Evolutionary conservation across 2,329 filamentous ascomycete species (phyloP).

Genomic region (Coniochaeta prunicola): DNA sequence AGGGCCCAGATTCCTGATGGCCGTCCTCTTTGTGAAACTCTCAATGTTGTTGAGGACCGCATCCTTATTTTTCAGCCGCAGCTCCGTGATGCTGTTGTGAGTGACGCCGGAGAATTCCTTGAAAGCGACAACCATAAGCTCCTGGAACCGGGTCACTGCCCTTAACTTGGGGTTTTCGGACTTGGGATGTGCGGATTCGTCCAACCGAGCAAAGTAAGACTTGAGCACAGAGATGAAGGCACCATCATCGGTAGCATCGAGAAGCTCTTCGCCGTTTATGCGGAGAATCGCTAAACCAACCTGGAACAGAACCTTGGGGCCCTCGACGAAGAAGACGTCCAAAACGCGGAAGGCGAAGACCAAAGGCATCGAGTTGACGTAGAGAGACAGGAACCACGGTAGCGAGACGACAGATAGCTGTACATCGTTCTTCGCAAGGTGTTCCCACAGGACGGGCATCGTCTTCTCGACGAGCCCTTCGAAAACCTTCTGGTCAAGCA

Average conservation of each 20-base stretch:
- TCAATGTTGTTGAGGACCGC: conserved; percentile 93
- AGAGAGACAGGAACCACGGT: conserved; percentile 95
- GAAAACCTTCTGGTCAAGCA: conserved; percentile 95
- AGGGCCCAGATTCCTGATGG: conserved; percentile 88
- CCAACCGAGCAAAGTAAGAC: conserved; percentile 84
- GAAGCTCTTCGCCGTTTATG: conserved; percentile 91
- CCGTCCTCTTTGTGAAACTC: conserved; percentile 93
- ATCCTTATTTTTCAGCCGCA: conserved; percentile 88
- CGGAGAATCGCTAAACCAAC: conserved; percentile 93
- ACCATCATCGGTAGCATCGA: conserved; percentile 90
- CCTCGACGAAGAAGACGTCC: conserved; percentile 97
- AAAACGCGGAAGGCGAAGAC: conserved; percentile 95
- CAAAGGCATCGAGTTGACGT: conserved; percentile 98
- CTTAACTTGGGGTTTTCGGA: conserved; percentile 92
- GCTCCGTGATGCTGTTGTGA: conserved; percentile 82
- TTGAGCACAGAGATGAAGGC: conserved; percentile 96
- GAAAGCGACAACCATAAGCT: conserved; percentile 98
- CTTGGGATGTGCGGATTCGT: conserved; percentile 92
- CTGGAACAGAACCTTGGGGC: conserved; percentile 95
- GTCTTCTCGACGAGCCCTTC: conserved; percentile 98
- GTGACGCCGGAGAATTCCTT: conserved; percentile 97
- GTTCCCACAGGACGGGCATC: conserved; percentile 97
- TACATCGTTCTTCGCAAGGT: conserved; percentile 93
- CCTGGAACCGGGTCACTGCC: conserved; percentile 92
- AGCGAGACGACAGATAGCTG: conserved; percentile 95